Evolutionary conservation across 306 rosid species (phyloP), one percentile per base, ranked within the genome.

Genomic region (Prinsepia uniflora): DNA sequence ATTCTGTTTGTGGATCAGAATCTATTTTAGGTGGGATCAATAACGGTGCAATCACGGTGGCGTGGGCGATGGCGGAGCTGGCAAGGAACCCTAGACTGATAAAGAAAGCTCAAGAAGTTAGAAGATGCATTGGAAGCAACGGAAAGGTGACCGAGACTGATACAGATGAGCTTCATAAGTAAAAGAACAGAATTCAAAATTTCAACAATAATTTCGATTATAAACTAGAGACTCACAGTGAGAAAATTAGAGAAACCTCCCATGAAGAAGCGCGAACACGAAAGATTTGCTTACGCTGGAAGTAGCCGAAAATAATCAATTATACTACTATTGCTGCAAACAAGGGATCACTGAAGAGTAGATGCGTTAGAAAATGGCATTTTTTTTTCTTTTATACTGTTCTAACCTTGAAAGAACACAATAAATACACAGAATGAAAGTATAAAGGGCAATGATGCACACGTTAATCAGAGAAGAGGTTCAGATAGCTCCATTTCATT

Each of bases 401-500:
- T 58, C 68, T 78, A 77, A 75, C 72, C 74, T 84, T 62, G 80
- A 83, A 79, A 81, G 47, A 80, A 76, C 78, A 78, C 74, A 75
- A 72, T 80, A 76, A 76, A 83, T 88, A 82, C 85, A 90, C 74
- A 72, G 65, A 36, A 39, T 12, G 9, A 57, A 72, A 47, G 53
- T 46, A 39, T 18, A 39, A 49, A 24, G 24, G 20, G 39, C 2
- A 5, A 6, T 44, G 19, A 12, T 53, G 65, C 9, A 39, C n/a
- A 24, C 3, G 61, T 46, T 54, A 65, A 59, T 81, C 85, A 89
- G 36, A 94, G 74, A 72, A 95, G 92, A 71, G 99, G 97, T 84
- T 95, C 99, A 0, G 99, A 89, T 55, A 91, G 97, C 79, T 95
- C 99, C 99, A 95, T 95, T 88, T 95, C 99, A 36, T 91, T 95